A percentile compares a stretch with the other conserved stretches of the same genome.
Evolutionary conservation across 352 stramenopile genomes (phyloP).

Genomic region (Phytophthora gonapodyides): DNA sequence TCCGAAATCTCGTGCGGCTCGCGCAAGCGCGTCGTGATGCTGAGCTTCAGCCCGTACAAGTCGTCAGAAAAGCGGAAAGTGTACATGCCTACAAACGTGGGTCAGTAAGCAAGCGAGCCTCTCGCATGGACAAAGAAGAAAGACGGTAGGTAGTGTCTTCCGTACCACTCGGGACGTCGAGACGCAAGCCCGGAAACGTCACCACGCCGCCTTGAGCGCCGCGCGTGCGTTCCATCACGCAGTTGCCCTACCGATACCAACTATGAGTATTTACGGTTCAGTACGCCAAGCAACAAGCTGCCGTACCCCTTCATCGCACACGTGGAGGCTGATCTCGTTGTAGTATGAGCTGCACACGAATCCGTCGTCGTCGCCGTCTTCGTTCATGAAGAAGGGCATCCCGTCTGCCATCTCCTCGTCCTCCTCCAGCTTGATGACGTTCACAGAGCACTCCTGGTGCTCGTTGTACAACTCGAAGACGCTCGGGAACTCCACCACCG

Average conservation of each 20-base stretch:
- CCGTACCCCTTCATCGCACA: slow-evolving; percentile 60
- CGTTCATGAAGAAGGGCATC: slow-evolving; percentile 76
- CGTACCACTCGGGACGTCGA: slow-evolving; percentile 70
- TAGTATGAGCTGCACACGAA: slow-evolving; percentile 66
- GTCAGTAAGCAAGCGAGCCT: neutral
- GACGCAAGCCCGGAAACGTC: slow-evolving; percentile 57
- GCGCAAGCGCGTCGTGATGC: slow-evolving; percentile 53
- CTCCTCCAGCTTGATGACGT: slow-evolving; percentile 77
- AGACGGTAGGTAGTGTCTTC: neutral
- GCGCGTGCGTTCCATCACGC: slow-evolving; percentile 62
- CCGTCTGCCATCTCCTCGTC: slow-evolving; percentile 63
- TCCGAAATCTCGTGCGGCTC: slow-evolving; percentile 53
- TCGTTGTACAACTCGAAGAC: slow-evolving; percentile 72
- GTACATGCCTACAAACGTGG: slow-evolving; percentile 52
- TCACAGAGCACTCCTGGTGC: slow-evolving; percentile 67
- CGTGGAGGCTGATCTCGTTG: slow-evolving; percentile 63
- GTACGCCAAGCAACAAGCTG: neutral
- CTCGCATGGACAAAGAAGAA: neutral
- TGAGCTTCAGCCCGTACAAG: slow-evolving; percentile 60
- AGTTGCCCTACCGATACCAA: slow-evolving; percentile 41
- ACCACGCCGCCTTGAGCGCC: slow-evolving; percentile 54
- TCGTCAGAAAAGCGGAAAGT: slow-evolving; percentile 72
- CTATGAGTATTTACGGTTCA: neutral
- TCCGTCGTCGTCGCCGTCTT: slow-evolving; percentile 66
- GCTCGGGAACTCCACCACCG: slow-evolving; percentile 75